Evolutionary conservation across 805 yeast genomes (phyloP).

Genomic region (Sugiyamaella valdiviana): DNA sequence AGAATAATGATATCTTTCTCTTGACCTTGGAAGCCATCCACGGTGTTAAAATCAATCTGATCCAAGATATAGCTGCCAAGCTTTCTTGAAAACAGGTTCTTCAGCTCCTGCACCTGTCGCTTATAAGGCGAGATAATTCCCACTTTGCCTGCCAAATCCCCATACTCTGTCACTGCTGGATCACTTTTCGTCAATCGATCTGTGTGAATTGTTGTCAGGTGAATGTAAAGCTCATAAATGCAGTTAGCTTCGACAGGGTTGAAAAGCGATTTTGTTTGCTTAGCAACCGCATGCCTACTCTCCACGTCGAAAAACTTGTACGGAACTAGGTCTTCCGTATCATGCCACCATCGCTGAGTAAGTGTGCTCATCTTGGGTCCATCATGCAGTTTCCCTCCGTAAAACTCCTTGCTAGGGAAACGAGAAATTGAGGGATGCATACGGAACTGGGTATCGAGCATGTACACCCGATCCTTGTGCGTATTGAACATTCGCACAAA

Average conservation of each 20-base stretch:
- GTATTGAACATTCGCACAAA: constrained; percentile 87
- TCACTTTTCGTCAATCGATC: not conserved
- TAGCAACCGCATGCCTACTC: constrained; percentile 34
- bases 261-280: constrained; percentile 57
- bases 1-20: constrained; percentile 90
- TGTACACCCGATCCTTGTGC: constrained; percentile 51
- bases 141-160: constrained; percentile 60
- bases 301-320: constrained; percentile 70
- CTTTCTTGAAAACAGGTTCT: constrained; percentile 47
- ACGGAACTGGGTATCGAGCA: constrained; percentile 89
- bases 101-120: constrained; percentile 66
- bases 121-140: constrained; percentile 95
- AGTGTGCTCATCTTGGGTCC: constrained; percentile 64
- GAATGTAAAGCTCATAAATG: constrained; percentile 60
- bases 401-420: constrained; percentile 84
- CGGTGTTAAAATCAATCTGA: constrained; percentile 83
- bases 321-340: constrained; percentile 49
- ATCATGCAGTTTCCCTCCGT: constrained; percentile 62
- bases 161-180: constrained; percentile 4
- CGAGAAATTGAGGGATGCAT: constrained; percentile 91
- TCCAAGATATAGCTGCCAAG: constrained; percentile 60
- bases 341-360: constrained; percentile 75
- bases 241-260: constrained; percentile 67
- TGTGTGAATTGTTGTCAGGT: constrained; percentile 28
- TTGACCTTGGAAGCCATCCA: constrained; percentile 98